Percentiles rank a stretch among this genome's conserved stretches.
phyloP scores from a whole-genome alignment of 192 early-diverging fungal species.

The Dispira simplex region DNA sequence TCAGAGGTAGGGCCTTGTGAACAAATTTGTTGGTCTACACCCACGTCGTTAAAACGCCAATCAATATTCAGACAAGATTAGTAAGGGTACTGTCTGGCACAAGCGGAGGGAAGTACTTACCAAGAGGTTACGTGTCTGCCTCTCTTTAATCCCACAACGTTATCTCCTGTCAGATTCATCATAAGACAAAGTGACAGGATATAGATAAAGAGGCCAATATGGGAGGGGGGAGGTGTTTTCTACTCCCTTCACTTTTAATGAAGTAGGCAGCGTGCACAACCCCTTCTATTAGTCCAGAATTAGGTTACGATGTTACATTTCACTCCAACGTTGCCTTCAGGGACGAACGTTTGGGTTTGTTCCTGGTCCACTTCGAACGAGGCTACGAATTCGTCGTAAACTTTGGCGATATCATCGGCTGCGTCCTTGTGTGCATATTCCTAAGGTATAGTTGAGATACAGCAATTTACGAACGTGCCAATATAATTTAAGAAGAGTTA shows the following conservation, averaged over 20 bases:
- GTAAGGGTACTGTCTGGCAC: no score
- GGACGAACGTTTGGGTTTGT: constrained; percentile 29
- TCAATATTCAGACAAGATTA: no score
- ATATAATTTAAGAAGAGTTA: not conserved
- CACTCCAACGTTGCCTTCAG: constrained; percentile 27
- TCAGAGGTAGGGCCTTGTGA: no score
- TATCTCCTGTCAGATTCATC: no score
- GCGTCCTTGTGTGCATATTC: constrained; percentile 32
- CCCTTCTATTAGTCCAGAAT: not conserved
- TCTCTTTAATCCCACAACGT: no score
- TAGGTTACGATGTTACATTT: constrained; percentile 25
- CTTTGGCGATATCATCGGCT: constrained; percentile 59
- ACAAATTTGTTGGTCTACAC: no score
- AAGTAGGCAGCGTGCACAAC: not conserved
- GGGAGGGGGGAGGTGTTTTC: not conserved
- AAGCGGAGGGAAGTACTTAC: no score
- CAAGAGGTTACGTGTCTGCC: no score
- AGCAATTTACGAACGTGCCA: not conserved
- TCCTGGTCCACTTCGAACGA: constrained; percentile 51
- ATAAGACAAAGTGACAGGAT: no score
- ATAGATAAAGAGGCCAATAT: not conserved
- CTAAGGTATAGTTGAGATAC: not conserved
- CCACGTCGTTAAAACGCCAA: no score
- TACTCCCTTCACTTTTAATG: not conserved
- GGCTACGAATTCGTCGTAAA: constrained; percentile 64